A percentile compares a stretch with the other conserved stretches of the same genome.
Evolutionary conservation across 73 alveolate species (phyloP).

Genomic region (Paramecium sonneborni): DNA sequence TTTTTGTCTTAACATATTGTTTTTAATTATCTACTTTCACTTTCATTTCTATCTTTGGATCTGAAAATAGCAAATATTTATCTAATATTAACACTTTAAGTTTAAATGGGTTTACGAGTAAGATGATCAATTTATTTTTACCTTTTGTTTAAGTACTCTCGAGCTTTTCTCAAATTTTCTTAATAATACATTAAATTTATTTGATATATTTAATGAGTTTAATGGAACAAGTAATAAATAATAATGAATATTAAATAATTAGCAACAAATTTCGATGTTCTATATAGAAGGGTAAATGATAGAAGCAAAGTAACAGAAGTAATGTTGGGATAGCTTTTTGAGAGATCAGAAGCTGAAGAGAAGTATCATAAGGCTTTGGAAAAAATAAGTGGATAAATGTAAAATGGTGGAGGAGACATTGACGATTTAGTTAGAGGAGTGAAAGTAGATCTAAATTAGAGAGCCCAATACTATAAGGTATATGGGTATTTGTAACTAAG

Average conservation of each 20-base stretch:
- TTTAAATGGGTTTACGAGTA: not conserved
- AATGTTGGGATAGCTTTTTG: not conserved
- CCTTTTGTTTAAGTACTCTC: not conserved
- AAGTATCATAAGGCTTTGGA: not conserved
- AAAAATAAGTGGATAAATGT: not conserved
- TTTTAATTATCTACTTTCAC: not conserved
- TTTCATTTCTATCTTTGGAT: not conserved
- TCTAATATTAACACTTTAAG: not conserved
- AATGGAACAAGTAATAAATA: not conserved
- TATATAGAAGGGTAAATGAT: constrained; percentile 19
- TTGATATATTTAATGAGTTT: not conserved
- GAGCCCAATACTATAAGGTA: constrained; percentile 25
- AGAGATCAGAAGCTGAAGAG: constrained; percentile 37
- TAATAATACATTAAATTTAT: not conserved
- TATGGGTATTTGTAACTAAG: not conserved
- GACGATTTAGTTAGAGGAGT: constrained; percentile 50
- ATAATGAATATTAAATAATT: not conserved
- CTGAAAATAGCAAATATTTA: not conserved
- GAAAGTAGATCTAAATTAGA: constrained; percentile 4
- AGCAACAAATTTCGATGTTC: constrained; percentile 32
- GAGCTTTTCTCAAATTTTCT: constrained; percentile 35
- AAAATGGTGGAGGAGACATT: constrained; percentile 41
- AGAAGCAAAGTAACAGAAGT: constrained; percentile 24
- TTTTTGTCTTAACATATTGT: too few relatives aligned
- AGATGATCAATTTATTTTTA: not conserved